phyloP scores from a whole-genome alignment of 164 flowering plant genomes.

The Litsea cubeba region DNA sequence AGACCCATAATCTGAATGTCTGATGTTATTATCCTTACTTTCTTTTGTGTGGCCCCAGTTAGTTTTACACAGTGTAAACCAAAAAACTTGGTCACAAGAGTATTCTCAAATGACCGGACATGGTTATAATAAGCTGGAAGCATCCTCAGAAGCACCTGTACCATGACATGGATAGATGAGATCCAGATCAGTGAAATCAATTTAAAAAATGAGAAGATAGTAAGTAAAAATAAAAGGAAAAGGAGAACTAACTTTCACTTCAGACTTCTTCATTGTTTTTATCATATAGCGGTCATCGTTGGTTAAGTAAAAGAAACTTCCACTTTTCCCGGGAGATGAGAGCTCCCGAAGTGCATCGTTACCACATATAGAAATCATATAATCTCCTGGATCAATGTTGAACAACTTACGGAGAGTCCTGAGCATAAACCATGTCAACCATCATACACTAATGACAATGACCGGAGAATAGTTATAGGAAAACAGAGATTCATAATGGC shows the following conservation, averaged over 20 bases:
- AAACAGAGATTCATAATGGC: no score
- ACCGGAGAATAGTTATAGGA: neutral
- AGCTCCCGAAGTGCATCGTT: slow-evolving; percentile 93
- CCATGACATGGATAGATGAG: slow-evolving; percentile 1
- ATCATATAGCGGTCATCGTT: slow-evolving; percentile 85
- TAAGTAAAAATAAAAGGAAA: neutral
- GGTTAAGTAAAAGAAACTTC: slow-evolving; percentile 87
- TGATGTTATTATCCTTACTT: slow-evolving; percentile 32
- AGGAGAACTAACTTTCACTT: slow-evolving; percentile 55
- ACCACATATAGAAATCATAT: slow-evolving; percentile 94
- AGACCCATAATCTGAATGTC: neutral
- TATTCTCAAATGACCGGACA: slow-evolving; percentile 75
- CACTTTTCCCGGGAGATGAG: slow-evolving; percentile 97
- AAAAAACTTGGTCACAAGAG: slow-evolving; percentile 74
- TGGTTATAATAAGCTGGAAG: slow-evolving; percentile 85
- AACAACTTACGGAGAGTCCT: slow-evolving; percentile 87
- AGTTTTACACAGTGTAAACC: slow-evolving; percentile 90
- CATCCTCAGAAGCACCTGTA: slow-evolving; percentile 79
- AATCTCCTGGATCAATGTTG: slow-evolving; percentile 91
- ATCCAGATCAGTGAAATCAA: neutral
- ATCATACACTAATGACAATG: neutral
- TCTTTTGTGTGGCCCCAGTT: slow-evolving; percentile 71
- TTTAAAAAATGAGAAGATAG: neutral
- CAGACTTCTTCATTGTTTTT: slow-evolving; percentile 83
- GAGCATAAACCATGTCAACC: slow-evolving; percentile 11